These are phyloP conservation scores for Amaranthus cruentus DNA, from an alignment of 148 eudicot species.

Conservation along the genomic window DNA sequence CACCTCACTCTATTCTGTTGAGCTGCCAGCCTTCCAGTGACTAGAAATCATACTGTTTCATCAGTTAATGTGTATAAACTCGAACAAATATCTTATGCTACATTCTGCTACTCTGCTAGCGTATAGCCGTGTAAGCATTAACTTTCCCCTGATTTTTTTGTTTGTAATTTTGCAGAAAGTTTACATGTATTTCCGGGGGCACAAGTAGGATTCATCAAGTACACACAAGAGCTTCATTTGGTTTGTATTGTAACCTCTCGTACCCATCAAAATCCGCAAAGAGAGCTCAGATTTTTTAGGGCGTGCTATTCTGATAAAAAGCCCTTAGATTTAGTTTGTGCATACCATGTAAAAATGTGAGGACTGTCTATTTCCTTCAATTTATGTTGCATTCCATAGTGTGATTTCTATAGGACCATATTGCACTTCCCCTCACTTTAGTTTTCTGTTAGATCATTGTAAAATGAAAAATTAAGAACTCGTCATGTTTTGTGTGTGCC, in stretches of 20 bases:
- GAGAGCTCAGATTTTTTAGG: slow-evolving; percentile 10
- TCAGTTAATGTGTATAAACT: not conserved
- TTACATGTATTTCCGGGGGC: slow-evolving; percentile 63
- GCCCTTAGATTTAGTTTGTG: slow-evolving; percentile 24
- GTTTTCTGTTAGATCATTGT: not conserved
- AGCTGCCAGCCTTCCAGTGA: not conserved
- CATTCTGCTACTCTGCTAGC: not conserved
- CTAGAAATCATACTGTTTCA: not conserved
- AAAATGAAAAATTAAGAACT: too few relatives aligned
- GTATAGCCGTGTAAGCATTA: not conserved
- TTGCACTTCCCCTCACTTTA: not conserved
- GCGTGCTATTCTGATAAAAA: slow-evolving; percentile 1
- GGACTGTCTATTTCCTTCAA: not conserved
- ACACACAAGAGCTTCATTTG: slow-evolving; percentile 17
- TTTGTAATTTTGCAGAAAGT: slow-evolving; percentile 52
- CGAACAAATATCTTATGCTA: not conserved
- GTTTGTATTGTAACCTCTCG: slow-evolving; percentile 14
- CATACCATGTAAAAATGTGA: slow-evolving; percentile 24
- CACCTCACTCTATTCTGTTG: not conserved
- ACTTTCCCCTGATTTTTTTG: not conserved
- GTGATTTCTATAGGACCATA: slow-evolving; percentile 12
- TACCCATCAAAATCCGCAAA: slow-evolving; percentile 6
- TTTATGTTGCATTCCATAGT: not conserved
- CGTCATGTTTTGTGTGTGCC: not conserved
- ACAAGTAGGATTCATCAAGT: slow-evolving; percentile 29